These are phyloP conservation scores for Cladorrhinum sp. DNA, from an alignment of 2,329 filamentous ascomycete species.

Conservation along the genomic window DNA sequence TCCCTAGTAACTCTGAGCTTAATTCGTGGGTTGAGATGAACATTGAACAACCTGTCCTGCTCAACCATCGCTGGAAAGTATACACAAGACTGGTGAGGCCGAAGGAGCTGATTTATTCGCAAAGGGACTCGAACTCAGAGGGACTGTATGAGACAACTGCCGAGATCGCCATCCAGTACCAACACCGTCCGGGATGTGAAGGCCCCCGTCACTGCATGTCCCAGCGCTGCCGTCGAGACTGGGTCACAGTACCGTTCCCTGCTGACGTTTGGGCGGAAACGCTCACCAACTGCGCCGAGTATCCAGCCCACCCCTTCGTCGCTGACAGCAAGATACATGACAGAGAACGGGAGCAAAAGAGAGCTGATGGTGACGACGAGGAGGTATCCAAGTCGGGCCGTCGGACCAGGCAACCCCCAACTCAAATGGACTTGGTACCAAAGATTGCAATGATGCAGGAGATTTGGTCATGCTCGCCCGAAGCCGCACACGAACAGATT, in stretches of 20 bases:
- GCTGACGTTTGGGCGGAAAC: constrained; percentile 58
- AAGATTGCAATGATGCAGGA: constrained; percentile 67
- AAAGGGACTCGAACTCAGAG: constrained; percentile 33
- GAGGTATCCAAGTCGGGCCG: constrained; percentile 13
- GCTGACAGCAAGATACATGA: constrained; percentile 25
- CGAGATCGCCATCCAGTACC: constrained; percentile 47
- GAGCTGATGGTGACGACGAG: constrained; percentile 31
- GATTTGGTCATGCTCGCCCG: constrained; percentile 54
- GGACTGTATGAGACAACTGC: constrained; percentile 47
- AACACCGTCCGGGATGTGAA: constrained; percentile 51
- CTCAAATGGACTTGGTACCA: constrained; percentile 55
- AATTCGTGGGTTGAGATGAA: constrained; percentile 57
- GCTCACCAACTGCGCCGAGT: constrained; percentile 54
- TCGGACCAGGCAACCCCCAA: constrained; percentile 30
- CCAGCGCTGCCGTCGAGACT: constrained; percentile 41
- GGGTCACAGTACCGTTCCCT: constrained; percentile 56
- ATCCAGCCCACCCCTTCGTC: constrained; percentile 40
- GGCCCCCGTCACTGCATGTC: constrained; percentile 46
- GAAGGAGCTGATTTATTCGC: constrained; percentile 47
- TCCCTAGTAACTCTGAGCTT: constrained; percentile 58
- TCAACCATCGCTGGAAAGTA: constrained; percentile 59
- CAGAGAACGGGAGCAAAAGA: constrained; percentile 27
- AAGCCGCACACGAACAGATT: constrained; percentile 28
- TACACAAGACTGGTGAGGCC: constrained; percentile 58
- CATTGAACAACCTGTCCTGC: constrained; percentile 51